Conservation (phyloP, 805 yeast genomes). For the Cyberlindnera veronae region DNA sequence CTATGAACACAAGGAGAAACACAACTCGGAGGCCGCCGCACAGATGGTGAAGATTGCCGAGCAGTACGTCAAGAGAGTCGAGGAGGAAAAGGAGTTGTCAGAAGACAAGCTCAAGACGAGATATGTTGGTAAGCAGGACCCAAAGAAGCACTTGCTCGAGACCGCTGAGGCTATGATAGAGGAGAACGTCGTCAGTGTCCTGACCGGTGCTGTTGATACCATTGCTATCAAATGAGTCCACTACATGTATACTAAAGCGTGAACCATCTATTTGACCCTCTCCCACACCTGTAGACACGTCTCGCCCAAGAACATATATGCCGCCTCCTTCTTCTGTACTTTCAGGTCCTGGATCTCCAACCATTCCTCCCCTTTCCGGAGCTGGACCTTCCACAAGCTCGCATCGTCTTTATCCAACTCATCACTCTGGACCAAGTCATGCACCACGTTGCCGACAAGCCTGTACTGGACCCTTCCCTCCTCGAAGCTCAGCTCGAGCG, state of each 20-base stretch:
- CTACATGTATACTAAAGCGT: not conserved
- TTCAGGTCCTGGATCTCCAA: slow-evolving; percentile 51
- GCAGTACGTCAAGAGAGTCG: slow-evolving; percentile 83
- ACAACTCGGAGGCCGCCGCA: slow-evolving; percentile 68
- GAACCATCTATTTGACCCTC: slow-evolving; percentile 13
- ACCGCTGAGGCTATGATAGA: slow-evolving; percentile 85
- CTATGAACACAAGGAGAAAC: slow-evolving; percentile 71
- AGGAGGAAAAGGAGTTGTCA: slow-evolving; percentile 84
- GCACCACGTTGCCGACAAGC: slow-evolving; percentile 47
- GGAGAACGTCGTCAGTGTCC: slow-evolving; percentile 81
- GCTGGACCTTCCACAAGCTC: slow-evolving; percentile 48
- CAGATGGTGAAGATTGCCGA: slow-evolving; percentile 87
- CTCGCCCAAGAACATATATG: slow-evolving; percentile 58
- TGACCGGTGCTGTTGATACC: slow-evolving; percentile 87
- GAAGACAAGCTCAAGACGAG: slow-evolving; percentile 91
- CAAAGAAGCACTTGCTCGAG: slow-evolving; percentile 92
- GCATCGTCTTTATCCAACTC: slow-evolving; percentile 28
- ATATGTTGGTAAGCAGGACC: slow-evolving; percentile 98
- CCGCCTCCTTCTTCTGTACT: slow-evolving; percentile 46
- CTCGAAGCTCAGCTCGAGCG: slow-evolving; percentile 33
- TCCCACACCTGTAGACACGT: slow-evolving; percentile 70
- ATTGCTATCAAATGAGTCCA: slow-evolving; percentile 74
- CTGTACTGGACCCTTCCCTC: slow-evolving; percentile 32
- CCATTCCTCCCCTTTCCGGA: slow-evolving; percentile 49
- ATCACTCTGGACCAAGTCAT: slow-evolving; percentile 23